Conservation (phyloP, 1,284 basidiomycete genomes). For the Leccinum solheimii region DNA sequence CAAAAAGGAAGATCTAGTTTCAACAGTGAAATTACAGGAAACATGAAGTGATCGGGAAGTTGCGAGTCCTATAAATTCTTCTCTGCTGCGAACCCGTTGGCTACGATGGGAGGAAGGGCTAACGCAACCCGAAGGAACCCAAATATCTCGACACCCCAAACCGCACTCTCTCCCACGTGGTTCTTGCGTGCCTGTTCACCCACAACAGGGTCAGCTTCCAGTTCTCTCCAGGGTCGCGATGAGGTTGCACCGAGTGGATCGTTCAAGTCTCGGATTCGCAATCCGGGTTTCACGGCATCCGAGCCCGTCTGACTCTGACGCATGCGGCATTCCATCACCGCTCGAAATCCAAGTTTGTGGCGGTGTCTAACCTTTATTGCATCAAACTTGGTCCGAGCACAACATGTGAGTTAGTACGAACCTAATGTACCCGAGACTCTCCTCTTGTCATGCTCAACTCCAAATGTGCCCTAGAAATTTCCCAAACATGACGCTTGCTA, state of each 20-base stretch:
- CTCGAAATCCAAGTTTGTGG: constrained; percentile 9
- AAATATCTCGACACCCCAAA: constrained; percentile 23
- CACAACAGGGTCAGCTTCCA: constrained; percentile 7
- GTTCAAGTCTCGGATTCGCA: constrained; percentile 7
- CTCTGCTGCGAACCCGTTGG: constrained; percentile 10
- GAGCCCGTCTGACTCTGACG: constrained; percentile 2
- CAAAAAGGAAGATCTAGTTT: constrained; percentile 21
- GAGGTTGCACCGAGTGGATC: constrained; percentile 18
- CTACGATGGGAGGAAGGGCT: constrained; percentile 15
- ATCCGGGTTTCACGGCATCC: constrained; percentile 15
- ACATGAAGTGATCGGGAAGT: constrained; percentile 24
- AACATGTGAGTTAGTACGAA: constrained; percentile 6
- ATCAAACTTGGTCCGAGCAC: constrained; percentile 1
- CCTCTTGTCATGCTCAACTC: constrained; percentile 13
- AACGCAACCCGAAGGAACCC: constrained; percentile 14
- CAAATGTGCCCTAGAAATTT: not conserved
- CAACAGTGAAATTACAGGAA: constrained; percentile 4
- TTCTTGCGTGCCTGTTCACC: constrained; percentile 18
- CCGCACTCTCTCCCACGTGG: constrained; percentile 29
- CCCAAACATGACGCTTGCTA: constrained; percentile 2
- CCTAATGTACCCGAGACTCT: constrained; percentile 24
- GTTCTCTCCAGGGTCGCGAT: constrained; percentile 11
- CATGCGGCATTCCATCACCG: constrained; percentile 4
- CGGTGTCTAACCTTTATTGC: constrained; percentile 8
- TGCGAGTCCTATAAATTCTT: constrained; percentile 17